Percentiles rank a stretch among this genome's conserved stretches.
These are phyloP conservation scores for Apophysomyces elegans DNA, from an alignment of 371 early-diverging fungal genomes.

Conservation along the genomic window DNA sequence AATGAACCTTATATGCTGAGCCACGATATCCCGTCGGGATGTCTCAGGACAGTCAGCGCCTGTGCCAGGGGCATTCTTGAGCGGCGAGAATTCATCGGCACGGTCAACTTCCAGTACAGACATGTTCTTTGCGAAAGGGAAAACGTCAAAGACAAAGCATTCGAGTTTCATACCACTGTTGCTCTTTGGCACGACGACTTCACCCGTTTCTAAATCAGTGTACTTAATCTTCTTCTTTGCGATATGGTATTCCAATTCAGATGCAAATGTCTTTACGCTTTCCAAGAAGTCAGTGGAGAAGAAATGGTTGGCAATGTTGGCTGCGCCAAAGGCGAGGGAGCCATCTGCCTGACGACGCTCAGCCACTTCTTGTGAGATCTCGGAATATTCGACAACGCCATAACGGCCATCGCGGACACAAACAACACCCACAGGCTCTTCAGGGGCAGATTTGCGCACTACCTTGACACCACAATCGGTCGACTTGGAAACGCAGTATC, in stretches of 20 bases:
- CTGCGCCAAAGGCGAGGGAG: slow-evolving; percentile 84
- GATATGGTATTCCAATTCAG: slow-evolving; percentile 90
- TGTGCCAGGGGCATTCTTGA: slow-evolving; percentile 95
- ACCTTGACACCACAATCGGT: slow-evolving; percentile 96
- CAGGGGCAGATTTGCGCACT: slow-evolving; percentile 82
- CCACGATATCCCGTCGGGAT: slow-evolving; percentile 84
- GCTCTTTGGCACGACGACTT: slow-evolving; percentile 70
- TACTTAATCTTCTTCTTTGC: slow-evolving; percentile 97
- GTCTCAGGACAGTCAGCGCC: slow-evolving; percentile 94
- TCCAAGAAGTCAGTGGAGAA: slow-evolving; percentile 92
- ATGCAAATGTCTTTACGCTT: slow-evolving; percentile 80
- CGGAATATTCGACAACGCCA: slow-evolving; percentile 95
- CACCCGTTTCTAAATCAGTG: slow-evolving; percentile 80
- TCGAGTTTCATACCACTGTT: slow-evolving; percentile 98
- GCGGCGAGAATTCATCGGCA: slow-evolving; percentile 95
- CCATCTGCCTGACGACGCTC: slow-evolving; percentile 67
- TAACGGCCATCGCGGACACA: slow-evolving; percentile 83
- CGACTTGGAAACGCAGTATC: slow-evolving; percentile 81
- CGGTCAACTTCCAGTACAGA: slow-evolving; percentile 93
- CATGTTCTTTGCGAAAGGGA: slow-evolving; percentile 85
- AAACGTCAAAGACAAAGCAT: slow-evolving; percentile 96
- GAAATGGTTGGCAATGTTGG: slow-evolving; percentile 98
- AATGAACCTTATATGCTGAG: slow-evolving; percentile 85
- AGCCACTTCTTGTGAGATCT: slow-evolving; percentile 81
- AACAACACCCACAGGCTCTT: slow-evolving; percentile 95